Evolutionary conservation across 176 grass and related monocot species (phyloP).

Genomic region (Puya raimondii): DNA sequence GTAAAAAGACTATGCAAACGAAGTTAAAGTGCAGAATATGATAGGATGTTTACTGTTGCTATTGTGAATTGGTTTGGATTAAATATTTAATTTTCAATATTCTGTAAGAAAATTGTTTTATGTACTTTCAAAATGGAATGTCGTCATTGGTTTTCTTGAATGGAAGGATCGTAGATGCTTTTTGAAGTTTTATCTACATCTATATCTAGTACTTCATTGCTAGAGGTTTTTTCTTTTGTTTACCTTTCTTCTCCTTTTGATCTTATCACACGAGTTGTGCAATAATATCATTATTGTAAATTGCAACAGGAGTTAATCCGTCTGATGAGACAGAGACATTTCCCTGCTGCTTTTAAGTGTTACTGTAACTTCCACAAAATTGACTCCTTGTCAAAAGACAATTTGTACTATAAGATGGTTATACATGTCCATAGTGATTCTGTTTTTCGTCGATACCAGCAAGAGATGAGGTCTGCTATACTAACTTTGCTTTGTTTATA

Average conservation of each 20-base stretch:
- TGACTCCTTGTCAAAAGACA: conserved; percentile 56
- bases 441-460: conserved; percentile 88
- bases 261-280: not conserved
- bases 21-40: too few relatives aligned
- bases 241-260: not conserved
- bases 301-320: conserved; percentile 75
- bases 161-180: too few relatives aligned
- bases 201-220: too few relatives aligned
- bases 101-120: too few relatives aligned
- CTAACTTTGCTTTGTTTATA: not conserved
- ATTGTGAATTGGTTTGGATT: too few relatives aligned
- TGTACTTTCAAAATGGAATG: too few relatives aligned
- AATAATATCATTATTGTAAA: conserved; percentile 24
- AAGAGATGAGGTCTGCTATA: conserved; percentile 79
- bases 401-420: conserved; percentile 87
- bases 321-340: conserved; percentile 72
- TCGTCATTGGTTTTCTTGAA: too few relatives aligned
- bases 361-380: conserved; percentile 88
- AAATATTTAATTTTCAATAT: too few relatives aligned
- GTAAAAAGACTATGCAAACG: too few relatives aligned
- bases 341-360: conserved; percentile 73
- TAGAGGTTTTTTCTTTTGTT: too few relatives aligned
- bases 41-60: too few relatives aligned
- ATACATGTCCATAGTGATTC: conserved; percentile 77
- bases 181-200: too few relatives aligned